These are phyloP conservation scores for Fusarium luffae DNA, from an alignment of 2,329 filamentous ascomycete genomes.

Conservation along the genomic window DNA sequence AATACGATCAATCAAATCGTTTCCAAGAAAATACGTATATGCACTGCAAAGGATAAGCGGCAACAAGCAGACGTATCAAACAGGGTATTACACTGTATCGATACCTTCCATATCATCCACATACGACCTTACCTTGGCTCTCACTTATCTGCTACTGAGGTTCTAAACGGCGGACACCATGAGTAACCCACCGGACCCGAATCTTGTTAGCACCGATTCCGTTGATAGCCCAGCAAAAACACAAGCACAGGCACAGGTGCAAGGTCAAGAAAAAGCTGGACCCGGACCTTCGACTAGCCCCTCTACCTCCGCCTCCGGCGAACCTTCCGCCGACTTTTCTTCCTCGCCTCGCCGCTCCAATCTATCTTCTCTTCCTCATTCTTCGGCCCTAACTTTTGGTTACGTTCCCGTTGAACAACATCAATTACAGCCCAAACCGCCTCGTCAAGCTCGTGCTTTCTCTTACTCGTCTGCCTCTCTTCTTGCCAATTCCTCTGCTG, in stretches of 20 bases:
- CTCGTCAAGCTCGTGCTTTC: slow-evolving; percentile 36
- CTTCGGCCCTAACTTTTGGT: slow-evolving; percentile 24
- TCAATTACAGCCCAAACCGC: slow-evolving; percentile 22
- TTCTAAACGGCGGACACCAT: slow-evolving; percentile 31
- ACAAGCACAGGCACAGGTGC: slow-evolving; percentile 19
- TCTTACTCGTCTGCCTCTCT: slow-evolving; percentile 47
- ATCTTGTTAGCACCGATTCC: slow-evolving; percentile 40
- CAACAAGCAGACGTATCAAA: slow-evolving; percentile 14
- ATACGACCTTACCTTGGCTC: slow-evolving; percentile 16
- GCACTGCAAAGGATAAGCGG: slow-evolving; percentile 7
- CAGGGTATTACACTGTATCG: slow-evolving; percentile 11
- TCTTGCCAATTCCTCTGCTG: slow-evolving; percentile 59
- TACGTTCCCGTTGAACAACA: slow-evolving; percentile 23
- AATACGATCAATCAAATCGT: not conserved
- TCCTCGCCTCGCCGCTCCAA: slow-evolving; percentile 36
- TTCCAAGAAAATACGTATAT: not conserved
- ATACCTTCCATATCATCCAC: slow-evolving; percentile 10
- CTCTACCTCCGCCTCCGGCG: slow-evolving; percentile 44
- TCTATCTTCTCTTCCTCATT: slow-evolving; percentile 29
- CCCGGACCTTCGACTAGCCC: slow-evolving; percentile 37
- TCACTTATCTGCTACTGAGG: slow-evolving; percentile 34
- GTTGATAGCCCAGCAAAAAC: slow-evolving; percentile 35
- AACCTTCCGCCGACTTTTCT: slow-evolving; percentile 46
- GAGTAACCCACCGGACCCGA: slow-evolving; percentile 39
- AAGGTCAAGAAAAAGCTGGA: not conserved